Conservation (phyloP, 2,329 filamentous ascomycete genomes). For the Blastomyces silverae region DNA sequence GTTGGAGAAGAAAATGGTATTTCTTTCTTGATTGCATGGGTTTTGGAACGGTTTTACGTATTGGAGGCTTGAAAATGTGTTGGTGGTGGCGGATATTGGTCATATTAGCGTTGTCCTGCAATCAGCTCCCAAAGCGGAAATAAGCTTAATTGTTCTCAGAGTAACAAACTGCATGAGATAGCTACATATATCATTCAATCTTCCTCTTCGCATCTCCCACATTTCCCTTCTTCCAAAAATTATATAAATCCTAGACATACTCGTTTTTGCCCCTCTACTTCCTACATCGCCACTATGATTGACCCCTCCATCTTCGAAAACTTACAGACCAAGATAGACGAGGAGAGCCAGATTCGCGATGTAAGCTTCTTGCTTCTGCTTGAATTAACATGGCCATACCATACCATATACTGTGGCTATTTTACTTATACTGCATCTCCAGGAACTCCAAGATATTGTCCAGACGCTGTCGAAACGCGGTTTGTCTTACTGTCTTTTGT, state of each 20-base stretch:
- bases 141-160: too few relatives aligned
- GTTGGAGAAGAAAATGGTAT: constrained; percentile 50
- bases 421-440: constrained; percentile 11
- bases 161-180: too few relatives aligned
- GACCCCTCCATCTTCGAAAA: constrained; percentile 79
- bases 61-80: too few relatives aligned
- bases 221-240: too few relatives aligned
- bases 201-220: too few relatives aligned
- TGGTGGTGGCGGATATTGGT: too few relatives aligned
- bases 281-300: constrained; percentile 49
- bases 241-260: too few relatives aligned
- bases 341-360: constrained; percentile 75
- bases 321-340: constrained; percentile 82
- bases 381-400: neutral
- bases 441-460: constrained; percentile 71
- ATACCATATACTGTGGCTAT: neutral
- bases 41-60: too few relatives aligned
- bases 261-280: neutral
- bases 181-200: too few relatives aligned
- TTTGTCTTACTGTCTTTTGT: constrained; percentile 26
- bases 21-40: neutral
- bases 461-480: constrained; percentile 74
- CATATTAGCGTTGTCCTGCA: too few relatives aligned
- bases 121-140: neutral
- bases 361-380: constrained; percentile 33